These are phyloP conservation scores for Backusella westeae DNA, from an alignment of 192 early-diverging fungal genomes.

Conservation along the genomic window DNA sequence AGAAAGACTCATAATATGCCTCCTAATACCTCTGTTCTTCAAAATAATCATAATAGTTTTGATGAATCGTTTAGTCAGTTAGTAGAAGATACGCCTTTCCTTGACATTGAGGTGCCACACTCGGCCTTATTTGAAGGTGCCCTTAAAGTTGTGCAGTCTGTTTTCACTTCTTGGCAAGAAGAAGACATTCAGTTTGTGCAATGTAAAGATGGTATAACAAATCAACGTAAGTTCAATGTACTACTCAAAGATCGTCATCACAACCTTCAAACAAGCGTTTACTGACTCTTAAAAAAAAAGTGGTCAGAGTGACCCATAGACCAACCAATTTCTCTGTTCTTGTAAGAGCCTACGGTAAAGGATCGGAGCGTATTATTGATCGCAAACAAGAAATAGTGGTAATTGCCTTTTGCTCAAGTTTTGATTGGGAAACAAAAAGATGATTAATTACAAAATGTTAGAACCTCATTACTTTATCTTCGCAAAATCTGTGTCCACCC, in stretches of 20 bases:
- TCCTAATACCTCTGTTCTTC: constrained; percentile 4
- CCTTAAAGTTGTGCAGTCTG: constrained; percentile 42
- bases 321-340: constrained; percentile 60
- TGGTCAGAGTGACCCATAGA: constrained; percentile 70
- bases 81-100: constrained; percentile 24
- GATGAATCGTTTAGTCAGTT: constrained; percentile 13
- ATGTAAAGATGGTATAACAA: constrained; percentile 82
- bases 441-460: constrained; percentile 18
- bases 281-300: constrained; percentile 13
- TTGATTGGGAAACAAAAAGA: no score
- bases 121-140: constrained; percentile 64
- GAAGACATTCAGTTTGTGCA: constrained; percentile 58
- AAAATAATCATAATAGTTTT: neutral
- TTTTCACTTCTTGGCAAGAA: constrained; percentile 63
- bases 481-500: constrained; percentile 67
- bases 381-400: constrained; percentile 82
- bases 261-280: neutral
- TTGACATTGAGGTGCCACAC: constrained; percentile 53
- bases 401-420: constrained; percentile 21
- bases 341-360: constrained; percentile 85
- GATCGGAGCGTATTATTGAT: constrained; percentile 86
- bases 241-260: neutral
- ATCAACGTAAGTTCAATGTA: constrained; percentile 55
- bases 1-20: neutral
- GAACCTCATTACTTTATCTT: constrained; percentile 78